phyloP scores from a whole-genome alignment of 495 filamentous ascomycete genomes.

The Talaromyces adpressus region DNA sequence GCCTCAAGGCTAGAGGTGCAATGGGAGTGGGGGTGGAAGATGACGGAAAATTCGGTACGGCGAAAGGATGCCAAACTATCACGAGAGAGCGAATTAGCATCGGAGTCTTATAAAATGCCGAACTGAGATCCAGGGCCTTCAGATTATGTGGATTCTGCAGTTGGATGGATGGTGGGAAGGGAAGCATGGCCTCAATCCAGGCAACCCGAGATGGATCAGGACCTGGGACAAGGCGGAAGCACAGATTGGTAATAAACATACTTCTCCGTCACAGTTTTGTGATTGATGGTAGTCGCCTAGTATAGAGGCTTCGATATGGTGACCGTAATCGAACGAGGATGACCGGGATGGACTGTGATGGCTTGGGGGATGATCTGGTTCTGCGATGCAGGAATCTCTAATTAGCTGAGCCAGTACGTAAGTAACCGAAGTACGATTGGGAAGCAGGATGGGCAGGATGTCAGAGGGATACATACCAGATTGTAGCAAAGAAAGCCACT shows the following conservation, averaged over 20 bases:
- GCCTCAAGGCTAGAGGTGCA: neutral
- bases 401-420: neutral
- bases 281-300: neutral
- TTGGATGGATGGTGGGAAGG: neutral
- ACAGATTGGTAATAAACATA: neutral
- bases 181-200: neutral
- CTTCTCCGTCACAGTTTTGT: neutral
- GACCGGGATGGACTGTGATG: neutral
- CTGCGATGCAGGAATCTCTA: slow-evolving; percentile 1
- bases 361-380: slow-evolving; percentile 1
- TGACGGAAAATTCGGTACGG: slow-evolving; percentile 3
- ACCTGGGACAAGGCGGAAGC: neutral
- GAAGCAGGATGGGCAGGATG: slow-evolving; percentile 13
- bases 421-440: neutral
- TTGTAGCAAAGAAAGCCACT: neutral
- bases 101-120: neutral
- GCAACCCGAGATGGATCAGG: neutral
- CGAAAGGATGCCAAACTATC: neutral
- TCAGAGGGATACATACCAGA: slow-evolving; percentile 6
- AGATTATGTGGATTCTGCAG: neutral
- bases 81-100: neutral
- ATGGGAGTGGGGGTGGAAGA: neutral
- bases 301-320: neutral
- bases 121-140: neutral
- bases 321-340: neutral